Evolutionary conservation across 306 rosid genomes (phyloP).

Genomic region (Ormosia semicastrata): DNA sequence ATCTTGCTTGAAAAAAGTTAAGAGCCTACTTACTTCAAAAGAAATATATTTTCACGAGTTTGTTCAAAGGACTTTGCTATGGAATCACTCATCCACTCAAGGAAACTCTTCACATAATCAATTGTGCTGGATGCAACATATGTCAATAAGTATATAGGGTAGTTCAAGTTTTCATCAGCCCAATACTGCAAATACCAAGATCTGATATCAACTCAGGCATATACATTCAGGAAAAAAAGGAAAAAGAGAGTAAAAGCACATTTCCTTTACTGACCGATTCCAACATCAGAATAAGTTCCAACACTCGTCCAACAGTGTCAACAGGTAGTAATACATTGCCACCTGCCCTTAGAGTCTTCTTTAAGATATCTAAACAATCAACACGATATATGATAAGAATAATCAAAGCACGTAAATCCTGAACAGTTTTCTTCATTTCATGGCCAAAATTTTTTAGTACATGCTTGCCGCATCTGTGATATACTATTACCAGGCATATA

Average conservation of each 20-base stretch:
- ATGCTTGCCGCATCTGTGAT: background rate
- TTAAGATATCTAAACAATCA: constrained; percentile 61
- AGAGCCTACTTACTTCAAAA: constrained; percentile 68
- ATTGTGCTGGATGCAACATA: constrained; percentile 88
- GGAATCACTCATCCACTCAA: constrained; percentile 98
- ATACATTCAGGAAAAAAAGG: background rate
- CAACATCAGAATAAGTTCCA: constrained; percentile 81
- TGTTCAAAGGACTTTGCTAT: constrained; percentile 93
- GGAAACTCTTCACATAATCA: constrained; percentile 88
- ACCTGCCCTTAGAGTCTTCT: constrained; percentile 79
- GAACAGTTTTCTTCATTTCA: constrained; percentile 13
- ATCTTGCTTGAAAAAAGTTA: constrained; percentile 4
- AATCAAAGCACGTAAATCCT: constrained; percentile 16
- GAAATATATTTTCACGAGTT: constrained; percentile 89
- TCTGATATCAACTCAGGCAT: constrained; percentile 16
- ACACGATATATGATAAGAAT: constrained; percentile 27
- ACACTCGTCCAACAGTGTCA: constrained; percentile 86
- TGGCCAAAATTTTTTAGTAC: background rate
- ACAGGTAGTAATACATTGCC: constrained; percentile 91
- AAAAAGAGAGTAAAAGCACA: constrained; percentile 8
- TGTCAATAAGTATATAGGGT: constrained; percentile 80
- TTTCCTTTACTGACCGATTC: constrained; percentile 69
- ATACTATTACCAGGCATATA: background rate
- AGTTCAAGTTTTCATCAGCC: constrained; percentile 76
- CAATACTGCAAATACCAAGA: constrained; percentile 77